Evolutionary conservation across 305 asterid species (phyloP).

Genomic region (Lippia alba): DNA sequence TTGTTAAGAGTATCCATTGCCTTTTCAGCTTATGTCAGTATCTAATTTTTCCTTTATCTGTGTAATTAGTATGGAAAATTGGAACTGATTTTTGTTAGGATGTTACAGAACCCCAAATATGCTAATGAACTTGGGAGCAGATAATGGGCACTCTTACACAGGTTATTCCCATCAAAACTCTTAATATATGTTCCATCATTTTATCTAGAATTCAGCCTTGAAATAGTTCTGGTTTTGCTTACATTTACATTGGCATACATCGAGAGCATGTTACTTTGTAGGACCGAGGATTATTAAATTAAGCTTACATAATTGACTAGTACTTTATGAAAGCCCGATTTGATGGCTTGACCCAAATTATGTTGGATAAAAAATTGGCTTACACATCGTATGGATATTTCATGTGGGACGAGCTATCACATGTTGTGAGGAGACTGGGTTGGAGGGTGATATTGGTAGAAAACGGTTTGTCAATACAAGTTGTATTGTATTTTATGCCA

Average conservation of each 20-base stretch:
- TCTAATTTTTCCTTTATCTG: not conserved
- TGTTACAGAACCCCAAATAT: not conserved
- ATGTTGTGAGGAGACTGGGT: not conserved
- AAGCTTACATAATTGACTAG: too few species aligned
- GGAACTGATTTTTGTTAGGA: not conserved
- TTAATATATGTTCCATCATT: not conserved
- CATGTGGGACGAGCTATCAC: not conserved
- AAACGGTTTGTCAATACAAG: not conserved
- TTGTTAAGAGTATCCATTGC: not conserved
- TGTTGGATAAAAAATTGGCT: too few species aligned
- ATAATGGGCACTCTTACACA: not conserved
- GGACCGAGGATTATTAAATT: too few species aligned
- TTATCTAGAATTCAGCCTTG: not conserved
- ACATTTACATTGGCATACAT: not conserved
- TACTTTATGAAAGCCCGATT: too few species aligned
- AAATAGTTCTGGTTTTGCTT: not conserved
- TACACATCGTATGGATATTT: too few species aligned
- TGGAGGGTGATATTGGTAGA: not conserved
- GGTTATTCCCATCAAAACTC: not conserved
- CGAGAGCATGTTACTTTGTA: not conserved
- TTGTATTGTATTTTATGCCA: not conserved
- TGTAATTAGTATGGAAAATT: not conserved
- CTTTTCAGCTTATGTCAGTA: slow-evolving; percentile 4
- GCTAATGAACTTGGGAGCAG: not conserved
- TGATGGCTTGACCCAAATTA: too few species aligned